Conservation (phyloP, 2,329 filamentous ascomycete species). For the Claviceps quebecensis region DNA sequence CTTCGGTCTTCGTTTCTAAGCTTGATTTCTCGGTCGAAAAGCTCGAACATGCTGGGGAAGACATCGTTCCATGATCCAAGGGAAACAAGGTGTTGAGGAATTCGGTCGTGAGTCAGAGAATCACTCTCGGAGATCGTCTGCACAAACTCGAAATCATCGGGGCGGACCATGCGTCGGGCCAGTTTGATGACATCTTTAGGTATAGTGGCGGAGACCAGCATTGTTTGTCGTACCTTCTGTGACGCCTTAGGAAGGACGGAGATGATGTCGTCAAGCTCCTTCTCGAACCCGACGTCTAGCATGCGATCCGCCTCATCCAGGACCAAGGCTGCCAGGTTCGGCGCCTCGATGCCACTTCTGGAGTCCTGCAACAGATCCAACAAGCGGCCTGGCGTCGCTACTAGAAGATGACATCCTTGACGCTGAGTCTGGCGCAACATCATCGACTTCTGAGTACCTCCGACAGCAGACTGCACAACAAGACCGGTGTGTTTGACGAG, state of each 20-base stretch:
- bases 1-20: slow-evolving; percentile 21
- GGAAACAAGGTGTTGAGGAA: slow-evolving; percentile 65
- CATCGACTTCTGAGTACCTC: slow-evolving; percentile 64
- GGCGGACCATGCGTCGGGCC: slow-evolving; percentile 65
- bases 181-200: slow-evolving; percentile 69
- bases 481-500: slow-evolving; percentile 53
- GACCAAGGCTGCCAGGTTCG: slow-evolving; percentile 78
- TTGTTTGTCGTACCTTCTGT: slow-evolving; percentile 64
- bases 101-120: slow-evolving; percentile 65
- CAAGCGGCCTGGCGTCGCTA: slow-evolving; percentile 81
- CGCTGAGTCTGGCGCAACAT: slow-evolving; percentile 55
- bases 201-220: slow-evolving; percentile 92
- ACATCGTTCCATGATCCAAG: slow-evolving; percentile 60
- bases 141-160: slow-evolving; percentile 70
- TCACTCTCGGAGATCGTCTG: slow-evolving; percentile 79
- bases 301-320: slow-evolving; percentile 97
- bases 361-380: slow-evolving; percentile 65
- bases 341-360: slow-evolving; percentile 50
- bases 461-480: slow-evolving; percentile 64
- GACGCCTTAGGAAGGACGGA: slow-evolving; percentile 45
- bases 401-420: slow-evolving; percentile 74
- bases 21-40: slow-evolving; percentile 47
- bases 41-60: slow-evolving; percentile 63
- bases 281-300: slow-evolving; percentile 81
- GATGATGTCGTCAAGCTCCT: slow-evolving; percentile 49